Evolutionary conservation across 169 alveolate species (phyloP), one percentile per base, ranked within the genome.

Genomic region (Plasmodium billcollinsi): DNA sequence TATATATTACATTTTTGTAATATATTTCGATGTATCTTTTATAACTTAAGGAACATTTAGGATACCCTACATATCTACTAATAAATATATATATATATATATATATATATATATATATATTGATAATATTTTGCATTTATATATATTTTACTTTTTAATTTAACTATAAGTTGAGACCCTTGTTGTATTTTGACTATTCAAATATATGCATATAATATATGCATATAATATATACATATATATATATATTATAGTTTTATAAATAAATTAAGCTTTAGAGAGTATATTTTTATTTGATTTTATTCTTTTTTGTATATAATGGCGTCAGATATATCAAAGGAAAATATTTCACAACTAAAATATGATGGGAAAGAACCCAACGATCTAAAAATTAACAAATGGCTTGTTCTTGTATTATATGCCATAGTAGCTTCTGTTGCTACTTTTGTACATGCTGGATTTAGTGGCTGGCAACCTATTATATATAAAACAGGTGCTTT

Each of bases 391-490:
- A 21, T 80, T 11, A 85, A 59, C 47, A 69, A 26, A 15, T 85
- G 92, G 92, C 33, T 58, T n/a, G 76, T 15, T 0, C 5, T 85
- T 2, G 74, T 26, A n/a, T 14, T 85, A 63, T 85, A 85, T 73
- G 39, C 88, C 6, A 2, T 85, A 12, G 75, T 85, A 12, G 50
- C 88, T 9, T 49, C 88, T 14, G 20, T 85, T 29, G 71, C 62
- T 15, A 72, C 88, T 2, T 85, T 85, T 50, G 74, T 85, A 12
- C 92, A 85, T 39, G 72, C 47, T 24, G 92, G 92, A 20, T 85
- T 85, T 65, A 85, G 88, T 59, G 88, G 71, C 5, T 85, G 92
- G 92, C 85, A 85, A 54, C 92, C 92, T 26, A 71, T 85, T 3
- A 59, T 85, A 21, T 85, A 85, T 58, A 85, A 85, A 50, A 70